Evolutionary conservation across 805 yeast species (phyloP), one percentile per base, ranked within the genome.

Genomic region (Ogataea neopini): DNA sequence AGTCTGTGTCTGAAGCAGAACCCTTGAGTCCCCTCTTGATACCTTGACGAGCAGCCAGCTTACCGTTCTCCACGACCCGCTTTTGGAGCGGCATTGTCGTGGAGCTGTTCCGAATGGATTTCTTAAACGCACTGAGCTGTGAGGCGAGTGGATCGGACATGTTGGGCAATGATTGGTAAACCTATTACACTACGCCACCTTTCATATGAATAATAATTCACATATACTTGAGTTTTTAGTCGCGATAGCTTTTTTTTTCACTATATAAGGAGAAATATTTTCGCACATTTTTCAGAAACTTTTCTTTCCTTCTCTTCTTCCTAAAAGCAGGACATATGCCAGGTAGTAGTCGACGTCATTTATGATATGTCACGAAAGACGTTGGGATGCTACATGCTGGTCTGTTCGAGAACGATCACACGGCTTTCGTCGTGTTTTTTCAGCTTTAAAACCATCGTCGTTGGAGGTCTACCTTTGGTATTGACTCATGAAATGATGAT

Each of bases 391-490:
- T 57, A 58, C 56, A 52, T 62, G 59, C 61, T 52, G 61, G 53
- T 37, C 29, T 44, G 52, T 46, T 43, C 51, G 43, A 49, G 57
- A 56, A 38, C 36, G 40, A 45, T 33, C 43, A 45, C 42, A n/a
- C 6, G 37, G 22, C 37, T n/a, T 14, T 17, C 11, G 37, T 34
- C 18, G 6, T n/a, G 40, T 36, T 13, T 15, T 33, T 30, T 58
- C 94, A 83, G 81, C 88, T 84, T 86, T 88, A 89, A 89, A 89
- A 89, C 97, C 97, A 89, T 89, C 89, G 96, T 91, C 81, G 88
- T 84, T 84, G 68, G 90, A 88, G 96, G 96, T 85, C 84, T 89
- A 88, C 84, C 75, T 76, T 28, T 39, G 68, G 69, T 61, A 63
- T 59, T 58, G 86, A 84, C 80, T 90, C 95, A 88, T 88, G 96